These are phyloP conservation scores for Exophiala sideris DNA, from an alignment of 2,329 filamentous ascomycete species.

Conservation along the genomic window DNA sequence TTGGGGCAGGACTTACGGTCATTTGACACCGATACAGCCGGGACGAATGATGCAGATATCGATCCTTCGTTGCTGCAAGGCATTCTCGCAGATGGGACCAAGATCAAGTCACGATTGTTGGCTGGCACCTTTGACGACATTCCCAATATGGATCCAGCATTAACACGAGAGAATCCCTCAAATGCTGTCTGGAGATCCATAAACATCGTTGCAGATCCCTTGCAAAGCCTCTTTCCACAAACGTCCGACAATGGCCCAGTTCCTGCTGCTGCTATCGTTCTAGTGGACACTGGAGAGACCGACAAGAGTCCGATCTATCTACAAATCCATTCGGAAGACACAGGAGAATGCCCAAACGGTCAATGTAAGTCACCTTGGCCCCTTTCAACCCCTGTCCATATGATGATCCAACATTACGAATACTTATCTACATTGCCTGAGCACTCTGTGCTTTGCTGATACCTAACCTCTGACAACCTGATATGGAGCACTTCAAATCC, in stretches of 20 bases:
- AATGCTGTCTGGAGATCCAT: conserved; percentile 43
- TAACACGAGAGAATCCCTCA: background rate
- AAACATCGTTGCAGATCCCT: conserved; percentile 64
- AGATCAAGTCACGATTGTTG: conserved; percentile 36
- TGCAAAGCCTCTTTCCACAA: conserved; percentile 65
- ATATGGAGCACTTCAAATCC: conserved; percentile 46
- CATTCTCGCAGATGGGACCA: conserved; percentile 37
- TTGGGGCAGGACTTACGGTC: conserved; percentile 64
- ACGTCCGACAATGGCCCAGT: conserved; percentile 70
- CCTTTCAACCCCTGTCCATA: conserved; percentile 40
- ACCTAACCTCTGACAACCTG: conserved; percentile 84
- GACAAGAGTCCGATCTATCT: conserved; percentile 53
- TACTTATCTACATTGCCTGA: conserved; percentile 99
- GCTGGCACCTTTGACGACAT: conserved; percentile 40
- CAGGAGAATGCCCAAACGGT: conserved; percentile 81
- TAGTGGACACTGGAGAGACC: conserved; percentile 35
- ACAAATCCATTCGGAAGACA: conserved; percentile 79
- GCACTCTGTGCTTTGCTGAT: conserved; percentile 75
- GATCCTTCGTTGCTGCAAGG: conserved; percentile 29
- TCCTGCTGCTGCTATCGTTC: conserved; percentile 62
- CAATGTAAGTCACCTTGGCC: conserved; percentile 72
- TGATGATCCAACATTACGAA: conserved; percentile 81
- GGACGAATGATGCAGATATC: conserved; percentile 11
- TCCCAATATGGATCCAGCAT: conserved; percentile 6
- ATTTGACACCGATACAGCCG: background rate